A percentile compares a stretch with the other conserved stretches of the same genome.
phyloP scores from a whole-genome alignment of 805 yeast genomes.

The Metschnikowia reukaufii region DNA sequence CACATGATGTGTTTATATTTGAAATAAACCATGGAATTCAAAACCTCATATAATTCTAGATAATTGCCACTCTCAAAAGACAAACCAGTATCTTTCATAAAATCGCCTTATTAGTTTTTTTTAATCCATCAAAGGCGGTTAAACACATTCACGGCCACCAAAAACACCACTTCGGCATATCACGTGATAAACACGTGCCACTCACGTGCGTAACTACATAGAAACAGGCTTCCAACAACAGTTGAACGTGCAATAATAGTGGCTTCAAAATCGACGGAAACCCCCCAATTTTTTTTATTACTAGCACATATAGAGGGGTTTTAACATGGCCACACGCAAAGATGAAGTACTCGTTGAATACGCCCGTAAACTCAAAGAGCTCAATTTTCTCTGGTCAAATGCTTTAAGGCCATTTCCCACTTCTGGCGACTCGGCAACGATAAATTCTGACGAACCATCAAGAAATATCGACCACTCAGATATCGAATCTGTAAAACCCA shows the following conservation, averaged over 20 bases:
- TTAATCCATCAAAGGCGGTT: too few species aligned
- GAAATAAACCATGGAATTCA: too few species aligned
- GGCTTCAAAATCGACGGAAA: neutral
- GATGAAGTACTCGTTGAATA: slow-evolving; percentile 4
- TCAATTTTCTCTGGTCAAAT: slow-evolving; percentile 17
- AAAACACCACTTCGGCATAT: neutral
- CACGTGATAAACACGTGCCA: slow-evolving; percentile 16
- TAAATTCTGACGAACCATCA: neutral
- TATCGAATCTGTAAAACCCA: neutral
- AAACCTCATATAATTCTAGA: too few species aligned
- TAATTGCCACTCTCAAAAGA: too few species aligned
- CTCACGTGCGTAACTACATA: slow-evolving; percentile 10
- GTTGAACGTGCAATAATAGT: neutral
- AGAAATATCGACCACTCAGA: neutral
- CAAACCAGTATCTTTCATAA: too few species aligned
- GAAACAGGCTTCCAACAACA: neutral
- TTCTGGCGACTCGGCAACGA: neutral
- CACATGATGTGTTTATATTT: too few species aligned
- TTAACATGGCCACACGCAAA: slow-evolving; percentile 2
- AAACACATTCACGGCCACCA: neutral
- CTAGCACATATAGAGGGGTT: neutral
- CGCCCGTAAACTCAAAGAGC: slow-evolving; percentile 19
- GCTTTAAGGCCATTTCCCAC: slow-evolving; percentile 15
- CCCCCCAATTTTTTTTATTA: neutral
- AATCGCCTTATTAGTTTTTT: neutral